A percentile compares a stretch with the other conserved stretches of the same genome.
phyloP scores from a whole-genome alignment of 1,139 yeast species.

The Debaryomyces robertsiae region DNA sequence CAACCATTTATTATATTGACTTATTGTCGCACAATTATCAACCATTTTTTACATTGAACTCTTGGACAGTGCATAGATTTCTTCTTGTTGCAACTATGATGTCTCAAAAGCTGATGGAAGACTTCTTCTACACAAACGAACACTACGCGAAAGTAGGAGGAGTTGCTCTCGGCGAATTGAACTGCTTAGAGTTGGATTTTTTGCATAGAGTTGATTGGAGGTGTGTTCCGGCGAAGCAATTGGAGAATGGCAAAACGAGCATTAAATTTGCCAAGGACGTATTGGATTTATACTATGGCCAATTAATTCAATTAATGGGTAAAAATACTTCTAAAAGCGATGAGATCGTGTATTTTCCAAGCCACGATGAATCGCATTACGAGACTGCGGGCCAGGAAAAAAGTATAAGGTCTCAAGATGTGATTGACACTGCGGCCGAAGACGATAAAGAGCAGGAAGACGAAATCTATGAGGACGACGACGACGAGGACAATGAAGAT shows the following conservation, averaged over 20 bases:
- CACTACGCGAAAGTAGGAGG: conserved; percentile 98
- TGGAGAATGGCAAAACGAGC: conserved; percentile 28
- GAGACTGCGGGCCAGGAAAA: conserved; percentile 9
- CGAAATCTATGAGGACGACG: conserved; percentile 4
- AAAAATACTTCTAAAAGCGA: conserved; percentile 24
- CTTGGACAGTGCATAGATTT: conserved; percentile 92
- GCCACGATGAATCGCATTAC: conserved; percentile 4
- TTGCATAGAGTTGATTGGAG: conserved; percentile 77
- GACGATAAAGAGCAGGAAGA: conserved; percentile 10
- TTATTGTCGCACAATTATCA: conserved; percentile 73
- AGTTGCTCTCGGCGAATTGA: conserved; percentile 79
- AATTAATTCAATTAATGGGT: conserved; percentile 66
- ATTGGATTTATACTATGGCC: conserved; percentile 59
- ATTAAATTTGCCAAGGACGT: conserved; percentile 47
- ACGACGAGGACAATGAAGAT: conserved; percentile 9
- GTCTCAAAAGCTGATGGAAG: conserved; percentile 91
- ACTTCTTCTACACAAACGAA: conserved; percentile 88
- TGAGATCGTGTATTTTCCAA: conserved; percentile 10
- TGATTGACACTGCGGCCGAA: conserved; percentile 14
- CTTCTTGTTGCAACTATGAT: conserved; percentile 87
- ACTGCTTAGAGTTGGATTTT: conserved; percentile 86
- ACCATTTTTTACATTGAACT: conserved; percentile 79
- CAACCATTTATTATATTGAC: conserved; percentile 88
- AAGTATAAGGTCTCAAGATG: conserved; percentile 6
- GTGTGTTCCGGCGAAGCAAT: conserved; percentile 43